Evolutionary conservation across 1,284 basidiomycete genomes (phyloP).

Genomic region (Polyporus tsugae): DNA sequence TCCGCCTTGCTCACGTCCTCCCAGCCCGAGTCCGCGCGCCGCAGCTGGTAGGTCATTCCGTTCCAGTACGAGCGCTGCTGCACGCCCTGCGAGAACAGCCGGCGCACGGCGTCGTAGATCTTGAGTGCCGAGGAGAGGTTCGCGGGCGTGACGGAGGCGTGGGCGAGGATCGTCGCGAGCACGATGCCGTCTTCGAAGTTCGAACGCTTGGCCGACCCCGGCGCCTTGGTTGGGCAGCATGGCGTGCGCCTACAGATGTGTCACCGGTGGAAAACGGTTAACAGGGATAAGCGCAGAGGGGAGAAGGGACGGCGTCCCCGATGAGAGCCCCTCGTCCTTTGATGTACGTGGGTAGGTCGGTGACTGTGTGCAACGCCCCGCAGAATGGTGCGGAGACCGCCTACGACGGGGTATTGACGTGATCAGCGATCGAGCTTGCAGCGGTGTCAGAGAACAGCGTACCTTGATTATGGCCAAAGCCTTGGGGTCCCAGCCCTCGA

Average conservation of each 20-base stretch:
- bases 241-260: conserved; percentile 22
- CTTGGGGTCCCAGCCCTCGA: conserved; percentile 38
- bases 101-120: conserved; percentile 23
- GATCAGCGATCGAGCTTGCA: too few species aligned
- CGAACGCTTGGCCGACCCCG: conserved; percentile 51
- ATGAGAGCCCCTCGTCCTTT: conserved; percentile 37
- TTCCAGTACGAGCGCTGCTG: conserved; percentile 15
- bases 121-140: conserved; percentile 11
- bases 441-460: neutral
- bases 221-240: conserved; percentile 47
- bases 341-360: conserved; percentile 36
- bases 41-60: conserved; percentile 5
- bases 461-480: conserved; percentile 34
- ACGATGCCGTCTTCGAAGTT: conserved; percentile 42
- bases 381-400: conserved; percentile 8
- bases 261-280: neutral
- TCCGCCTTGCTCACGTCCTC: conserved; percentile 12
- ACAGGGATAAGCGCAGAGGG: neutral
- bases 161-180: conserved; percentile 20
- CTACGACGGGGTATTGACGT: too few species aligned
- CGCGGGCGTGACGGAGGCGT: neutral
- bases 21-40: conserved; percentile 1
- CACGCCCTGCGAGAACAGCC: conserved; percentile 24
- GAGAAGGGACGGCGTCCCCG: conserved; percentile 40
- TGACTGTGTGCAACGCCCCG: conserved; percentile 38